phyloP scores from a whole-genome alignment of 2,329 filamentous ascomycete species.

The Pyricularia grisea region DNA sequence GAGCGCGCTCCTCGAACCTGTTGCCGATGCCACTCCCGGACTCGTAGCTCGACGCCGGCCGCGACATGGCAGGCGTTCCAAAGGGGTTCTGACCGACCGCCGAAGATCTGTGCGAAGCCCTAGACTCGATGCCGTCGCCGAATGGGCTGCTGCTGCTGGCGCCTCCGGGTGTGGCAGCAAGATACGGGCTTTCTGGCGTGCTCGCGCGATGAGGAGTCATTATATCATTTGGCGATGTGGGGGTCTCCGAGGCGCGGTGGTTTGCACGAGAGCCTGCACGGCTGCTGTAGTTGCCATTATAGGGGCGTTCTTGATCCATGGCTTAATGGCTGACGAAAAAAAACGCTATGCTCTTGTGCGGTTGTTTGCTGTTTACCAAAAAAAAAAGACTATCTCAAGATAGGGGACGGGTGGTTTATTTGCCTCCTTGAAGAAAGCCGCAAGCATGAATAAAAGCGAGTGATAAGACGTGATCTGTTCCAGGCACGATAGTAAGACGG shows the following conservation, averaged over 20 bases:
- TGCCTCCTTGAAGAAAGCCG: background rate
- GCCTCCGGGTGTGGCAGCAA: background rate
- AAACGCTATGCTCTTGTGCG: background rate
- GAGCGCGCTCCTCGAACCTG: constrained; percentile 26
- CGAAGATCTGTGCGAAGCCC: constrained; percentile 21
- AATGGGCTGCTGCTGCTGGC: constrained; percentile 24
- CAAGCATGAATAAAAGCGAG: background rate
- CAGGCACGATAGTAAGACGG: background rate
- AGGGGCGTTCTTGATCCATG: background rate
- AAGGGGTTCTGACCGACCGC: constrained; percentile 30
- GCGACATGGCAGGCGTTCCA: constrained; percentile 31
- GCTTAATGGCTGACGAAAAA: background rate
- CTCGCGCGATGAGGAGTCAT: background rate
- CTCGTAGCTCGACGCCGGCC: constrained; percentile 37
- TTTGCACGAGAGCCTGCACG: background rate
- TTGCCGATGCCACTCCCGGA: constrained; percentile 23
- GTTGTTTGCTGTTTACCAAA: background rate
- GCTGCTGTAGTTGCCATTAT: background rate
- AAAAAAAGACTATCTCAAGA: background rate
- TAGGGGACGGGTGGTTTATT: background rate
- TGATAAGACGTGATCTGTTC: background rate
- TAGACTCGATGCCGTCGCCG: constrained; percentile 26
- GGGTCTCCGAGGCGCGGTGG: background rate
- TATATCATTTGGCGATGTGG: background rate
- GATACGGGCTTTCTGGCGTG: background rate